phyloP scores from a whole-genome alignment of 257 asterid species.

The Schizonepeta tenuifolia region DNA sequence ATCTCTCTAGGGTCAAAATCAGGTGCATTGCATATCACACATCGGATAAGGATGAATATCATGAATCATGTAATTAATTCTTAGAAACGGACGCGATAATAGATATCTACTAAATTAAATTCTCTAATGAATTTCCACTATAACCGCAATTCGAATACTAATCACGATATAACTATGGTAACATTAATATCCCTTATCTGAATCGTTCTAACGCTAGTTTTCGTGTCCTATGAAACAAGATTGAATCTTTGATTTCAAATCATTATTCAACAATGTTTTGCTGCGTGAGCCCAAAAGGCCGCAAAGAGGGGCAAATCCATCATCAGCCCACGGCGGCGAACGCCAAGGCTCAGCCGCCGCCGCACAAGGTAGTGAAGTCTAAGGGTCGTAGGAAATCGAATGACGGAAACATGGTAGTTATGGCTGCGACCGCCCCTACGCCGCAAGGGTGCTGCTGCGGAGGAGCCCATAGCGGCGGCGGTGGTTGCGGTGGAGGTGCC shows the following conservation, averaged over 20 bases:
- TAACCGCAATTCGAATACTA: background rate
- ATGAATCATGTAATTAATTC: background rate
- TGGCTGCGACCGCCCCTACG: constrained; percentile 28
- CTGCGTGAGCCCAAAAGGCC: constrained; percentile 35
- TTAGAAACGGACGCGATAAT: background rate
- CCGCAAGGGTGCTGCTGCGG: too few species aligned
- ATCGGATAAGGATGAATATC: background rate
- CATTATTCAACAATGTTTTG: constrained; percentile 26
- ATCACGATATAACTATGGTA: too few species aligned
- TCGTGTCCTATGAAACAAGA: too few species aligned
- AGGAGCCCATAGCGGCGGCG: background rate
- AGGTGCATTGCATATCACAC: too few species aligned
- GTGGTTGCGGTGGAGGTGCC: background rate
- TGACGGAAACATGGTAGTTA: constrained; percentile 35
- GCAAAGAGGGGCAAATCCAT: constrained; percentile 2
- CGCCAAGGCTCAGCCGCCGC: constrained; percentile 14
- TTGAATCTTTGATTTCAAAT: background rate
- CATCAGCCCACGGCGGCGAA: constrained; percentile 14
- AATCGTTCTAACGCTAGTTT: constrained; percentile 16
- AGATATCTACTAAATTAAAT: background rate
- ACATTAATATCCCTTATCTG: background rate
- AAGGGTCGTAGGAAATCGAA: background rate
- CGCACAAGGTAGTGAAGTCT: constrained; percentile 15
- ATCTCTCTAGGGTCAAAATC: too few species aligned
- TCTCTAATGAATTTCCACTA: background rate